Evolutionary conservation across 768 basidiomycete genomes (phyloP).

Genomic region (Macrolepiota albuminosa): DNA sequence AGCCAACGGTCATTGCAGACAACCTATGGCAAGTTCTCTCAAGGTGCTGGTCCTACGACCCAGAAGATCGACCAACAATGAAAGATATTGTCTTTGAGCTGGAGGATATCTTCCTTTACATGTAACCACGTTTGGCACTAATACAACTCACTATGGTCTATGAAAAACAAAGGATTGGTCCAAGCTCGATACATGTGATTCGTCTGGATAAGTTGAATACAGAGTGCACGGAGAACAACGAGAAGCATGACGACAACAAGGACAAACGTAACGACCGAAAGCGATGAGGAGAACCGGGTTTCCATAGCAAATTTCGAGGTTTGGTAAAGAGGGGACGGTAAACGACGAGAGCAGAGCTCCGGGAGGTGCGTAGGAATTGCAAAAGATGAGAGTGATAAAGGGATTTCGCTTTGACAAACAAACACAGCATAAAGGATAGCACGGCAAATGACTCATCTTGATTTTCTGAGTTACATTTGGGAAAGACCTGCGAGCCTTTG

Average conservation of each 20-base stretch:
- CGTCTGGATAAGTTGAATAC: not conserved
- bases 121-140: not conserved
- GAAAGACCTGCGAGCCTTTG: constrained; percentile 42
- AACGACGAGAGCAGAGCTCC: not conserved
- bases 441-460: constrained; percentile 2
- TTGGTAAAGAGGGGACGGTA: not conserved
- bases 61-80: not conserved
- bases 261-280: constrained; percentile 6
- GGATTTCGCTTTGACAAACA: constrained; percentile 7
- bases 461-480: not conserved
- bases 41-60: constrained; percentile 2
- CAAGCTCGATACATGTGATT: constrained; percentile 1
- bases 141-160: not conserved
- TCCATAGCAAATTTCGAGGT: constrained; percentile 11
- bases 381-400: constrained; percentile 3
- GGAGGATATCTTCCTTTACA: constrained; percentile 8
- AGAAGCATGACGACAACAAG: constrained; percentile 5
- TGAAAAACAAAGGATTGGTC: not conserved
- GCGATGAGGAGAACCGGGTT: constrained; percentile 9
- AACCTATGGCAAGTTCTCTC: constrained; percentile 3
- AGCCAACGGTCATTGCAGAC: not conserved
- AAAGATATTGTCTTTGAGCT: constrained; percentile 5
- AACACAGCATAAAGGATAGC: constrained; percentile 7
- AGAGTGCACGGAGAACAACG: constrained; percentile 6
- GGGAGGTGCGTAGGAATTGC: not conserved